These are phyloP conservation scores for Penicillium sp. DNA, from an alignment of 2,329 filamentous ascomycete genomes.

Conservation along the genomic window DNA sequence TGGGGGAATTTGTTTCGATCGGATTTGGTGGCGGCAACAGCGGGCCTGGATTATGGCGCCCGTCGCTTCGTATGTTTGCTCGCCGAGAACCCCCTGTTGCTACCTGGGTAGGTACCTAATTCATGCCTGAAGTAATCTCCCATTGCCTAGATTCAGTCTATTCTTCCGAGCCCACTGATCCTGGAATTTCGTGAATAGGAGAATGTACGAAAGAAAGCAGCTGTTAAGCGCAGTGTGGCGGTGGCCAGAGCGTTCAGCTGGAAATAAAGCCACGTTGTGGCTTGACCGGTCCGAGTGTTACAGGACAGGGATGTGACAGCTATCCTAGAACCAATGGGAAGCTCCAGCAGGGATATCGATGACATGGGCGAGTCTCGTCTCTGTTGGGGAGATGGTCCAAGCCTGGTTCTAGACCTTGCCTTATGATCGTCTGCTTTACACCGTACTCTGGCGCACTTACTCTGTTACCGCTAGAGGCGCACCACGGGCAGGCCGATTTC, in stretches of 20 bases:
- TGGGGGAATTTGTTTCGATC: too few species aligned
- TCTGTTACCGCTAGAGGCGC: too few species aligned
- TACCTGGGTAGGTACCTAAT: background rate
- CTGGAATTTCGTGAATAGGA: too few species aligned
- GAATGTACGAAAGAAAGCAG: too few species aligned
- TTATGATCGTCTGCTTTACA: too few species aligned
- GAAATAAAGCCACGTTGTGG: constrained; percentile 17
- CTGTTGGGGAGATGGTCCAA: too few species aligned
- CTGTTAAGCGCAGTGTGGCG: background rate
- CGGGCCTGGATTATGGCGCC: constrained; percentile 4
- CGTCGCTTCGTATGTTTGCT: too few species aligned
- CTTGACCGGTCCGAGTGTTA: constrained; percentile 4
- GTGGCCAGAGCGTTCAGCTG: background rate
- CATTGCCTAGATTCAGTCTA: background rate
- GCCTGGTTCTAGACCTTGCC: too few species aligned
- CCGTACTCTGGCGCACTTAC: background rate
- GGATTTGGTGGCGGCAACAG: constrained; percentile 8
- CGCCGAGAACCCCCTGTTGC: background rate
- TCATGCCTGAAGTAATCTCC: background rate
- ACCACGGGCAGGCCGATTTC: too few species aligned
- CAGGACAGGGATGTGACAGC: background rate
- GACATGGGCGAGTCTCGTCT: too few species aligned
- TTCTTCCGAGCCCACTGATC: too few species aligned
- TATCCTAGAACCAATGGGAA: background rate
- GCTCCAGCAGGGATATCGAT: too few species aligned